Evolutionary conservation across 352 stramenopile genomes (phyloP), one percentile per base, ranked within the genome.

Genomic region (Pilasporangium apinafurcum): DNA sequence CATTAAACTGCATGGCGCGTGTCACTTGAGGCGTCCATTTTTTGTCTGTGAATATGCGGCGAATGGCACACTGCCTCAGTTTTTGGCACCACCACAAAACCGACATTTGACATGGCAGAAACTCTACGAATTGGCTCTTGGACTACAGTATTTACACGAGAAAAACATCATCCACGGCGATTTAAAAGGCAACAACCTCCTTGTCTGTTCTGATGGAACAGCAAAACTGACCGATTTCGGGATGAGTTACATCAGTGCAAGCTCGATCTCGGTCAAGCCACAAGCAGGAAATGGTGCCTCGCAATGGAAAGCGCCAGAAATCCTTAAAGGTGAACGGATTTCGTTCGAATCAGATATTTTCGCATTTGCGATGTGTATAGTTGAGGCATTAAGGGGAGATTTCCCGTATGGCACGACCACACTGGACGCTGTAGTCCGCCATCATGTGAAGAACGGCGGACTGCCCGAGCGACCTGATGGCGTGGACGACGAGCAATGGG

Each of bases 1-100:
- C 9, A 24, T 74, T n/a, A 64, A 60, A 20, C 44, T 74, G 12
- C 70, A 60, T 22, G 63, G 59, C 4, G 63, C 59, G 8, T 74
- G 59, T 3, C 56, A 74, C 29, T 44, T 65, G 8, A 61, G 64
- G 31, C 48, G 56, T 35, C 57, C 41, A 1, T 71, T 68, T 29
- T 71, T 68, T 34, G 58, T 65, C 12, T 62, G 55, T 35, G 56
- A 69, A 18, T 66, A 50, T 13, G 56, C 51, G 2, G 49, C 47
- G 13, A 44, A 64, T 39, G 53, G 57, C n/a, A 60, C 54, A 3
- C 47, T 71, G 22, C 51, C 29, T 8, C 44, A 62, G 5, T 66
- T 54, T 6, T 42, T 69, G 5, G 51, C 50, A 22, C 21, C 22
- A 12, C 3, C 17, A 8, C 9, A 9, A 9, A 43, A 53, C 36